These are phyloP conservation scores for Proliferodiscus dingleyae DNA, from an alignment of 2,329 filamentous ascomycete genomes.

Conservation along the genomic window DNA sequence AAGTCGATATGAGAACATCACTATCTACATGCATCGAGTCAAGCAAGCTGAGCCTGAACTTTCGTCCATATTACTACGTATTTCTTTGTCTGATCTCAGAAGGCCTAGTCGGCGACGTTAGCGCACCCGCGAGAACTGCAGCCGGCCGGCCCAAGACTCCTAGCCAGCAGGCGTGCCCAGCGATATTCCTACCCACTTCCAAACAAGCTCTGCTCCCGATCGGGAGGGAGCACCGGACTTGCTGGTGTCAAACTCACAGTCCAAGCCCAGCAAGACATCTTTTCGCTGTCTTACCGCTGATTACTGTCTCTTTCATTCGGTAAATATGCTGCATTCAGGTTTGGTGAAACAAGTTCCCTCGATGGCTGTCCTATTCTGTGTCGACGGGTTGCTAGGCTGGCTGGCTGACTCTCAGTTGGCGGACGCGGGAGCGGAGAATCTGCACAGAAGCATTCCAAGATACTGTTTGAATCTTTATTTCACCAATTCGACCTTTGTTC, in stretches of 20 bases:
- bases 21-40: slow-evolving; percentile 53
- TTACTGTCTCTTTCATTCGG: slow-evolving; percentile 23
- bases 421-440: slow-evolving; percentile 29
- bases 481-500: slow-evolving; percentile 17
- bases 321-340: slow-evolving; percentile 19
- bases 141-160: slow-evolving; percentile 36
- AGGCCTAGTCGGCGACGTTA: slow-evolving; percentile 19
- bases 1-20: slow-evolving; percentile 13
- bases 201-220: slow-evolving; percentile 30
- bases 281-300: slow-evolving; percentile 25
- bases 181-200: slow-evolving; percentile 25
- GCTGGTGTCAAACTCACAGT: slow-evolving; percentile 31
- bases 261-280: slow-evolving; percentile 20
- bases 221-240: slow-evolving; percentile 26
- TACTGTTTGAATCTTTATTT: slow-evolving; percentile 23
- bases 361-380: slow-evolving; percentile 24
- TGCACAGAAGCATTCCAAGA: slow-evolving; percentile 24
- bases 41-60: slow-evolving; percentile 33
- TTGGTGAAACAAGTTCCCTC: slow-evolving; percentile 29
- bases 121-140: slow-evolving; percentile 43
- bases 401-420: slow-evolving; percentile 23
- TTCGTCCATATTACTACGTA: slow-evolving; percentile 16
- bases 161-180: slow-evolving; percentile 27
- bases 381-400: slow-evolving; percentile 24
- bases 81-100: slow-evolving; percentile 45